Conservation (phyloP, 306 rosid species). For the Malus orientalis region DNA sequence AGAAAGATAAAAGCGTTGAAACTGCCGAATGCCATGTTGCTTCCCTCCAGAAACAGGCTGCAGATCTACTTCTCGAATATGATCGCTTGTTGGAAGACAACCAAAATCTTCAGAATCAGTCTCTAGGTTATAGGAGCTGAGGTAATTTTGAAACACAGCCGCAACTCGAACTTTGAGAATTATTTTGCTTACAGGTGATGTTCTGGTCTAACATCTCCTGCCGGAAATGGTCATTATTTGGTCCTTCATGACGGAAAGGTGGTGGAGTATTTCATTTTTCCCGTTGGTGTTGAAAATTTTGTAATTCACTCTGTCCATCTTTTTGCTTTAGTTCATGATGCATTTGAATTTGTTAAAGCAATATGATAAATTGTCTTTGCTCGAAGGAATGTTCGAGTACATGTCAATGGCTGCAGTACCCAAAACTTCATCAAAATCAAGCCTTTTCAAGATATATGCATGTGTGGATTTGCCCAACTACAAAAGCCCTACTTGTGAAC, state of each 20-base stretch:
- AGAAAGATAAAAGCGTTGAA: slow-evolving; percentile 58
- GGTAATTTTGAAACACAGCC: slow-evolving; percentile 9
- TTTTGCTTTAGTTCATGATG: neutral
- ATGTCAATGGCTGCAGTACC: slow-evolving; percentile 40
- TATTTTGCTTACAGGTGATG: slow-evolving; percentile 12
- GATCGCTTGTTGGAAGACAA: slow-evolving; percentile 77
- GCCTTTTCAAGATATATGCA: slow-evolving; percentile 26
- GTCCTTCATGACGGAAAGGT: neutral
- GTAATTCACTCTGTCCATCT: neutral
- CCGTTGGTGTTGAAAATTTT: neutral
- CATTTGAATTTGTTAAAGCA: neutral
- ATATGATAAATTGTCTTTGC: slow-evolving; percentile 1
- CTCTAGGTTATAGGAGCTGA: slow-evolving; percentile 32
- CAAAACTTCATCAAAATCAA: slow-evolving; percentile 20
- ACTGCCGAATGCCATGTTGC: slow-evolving; percentile 63
- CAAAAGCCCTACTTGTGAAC: slow-evolving; percentile 31
- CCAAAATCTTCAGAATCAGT: slow-evolving; percentile 72
- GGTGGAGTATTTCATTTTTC: neutral
- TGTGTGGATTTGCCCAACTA: slow-evolving; percentile 40
- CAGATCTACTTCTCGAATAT: slow-evolving; percentile 72
- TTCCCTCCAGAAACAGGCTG: slow-evolving; percentile 74
- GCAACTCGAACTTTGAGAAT: slow-evolving; percentile 10
- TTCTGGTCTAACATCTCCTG: slow-evolving; percentile 5
- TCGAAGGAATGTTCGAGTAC: slow-evolving; percentile 21
- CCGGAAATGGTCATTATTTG: neutral